Evolutionary conservation across 371 early-diverging fungal genomes (phyloP).

Genomic region (Actinomucor elegans): DNA sequence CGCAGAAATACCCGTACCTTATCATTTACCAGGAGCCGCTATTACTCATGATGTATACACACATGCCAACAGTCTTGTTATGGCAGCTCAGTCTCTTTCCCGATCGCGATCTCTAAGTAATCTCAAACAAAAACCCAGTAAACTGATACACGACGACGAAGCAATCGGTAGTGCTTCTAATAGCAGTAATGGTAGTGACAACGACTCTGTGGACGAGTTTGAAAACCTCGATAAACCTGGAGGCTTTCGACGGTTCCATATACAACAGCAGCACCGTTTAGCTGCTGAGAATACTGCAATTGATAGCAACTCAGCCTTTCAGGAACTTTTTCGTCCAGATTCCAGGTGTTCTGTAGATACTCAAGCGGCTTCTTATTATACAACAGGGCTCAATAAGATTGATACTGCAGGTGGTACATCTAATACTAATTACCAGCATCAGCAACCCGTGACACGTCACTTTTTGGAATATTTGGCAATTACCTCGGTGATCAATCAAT

Average conservation of each 20-base stretch:
- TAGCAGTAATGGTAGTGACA: background rate
- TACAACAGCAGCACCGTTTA: constrained; percentile 51
- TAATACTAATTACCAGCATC: too few species aligned
- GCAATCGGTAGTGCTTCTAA: background rate
- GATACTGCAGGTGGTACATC: constrained; percentile 1
- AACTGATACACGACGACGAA: constrained; percentile 21
- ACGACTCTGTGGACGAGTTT: constrained; percentile 19
- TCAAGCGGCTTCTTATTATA: constrained; percentile 7
- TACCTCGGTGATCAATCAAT: constrained; percentile 62
- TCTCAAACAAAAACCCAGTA: constrained; percentile 13
- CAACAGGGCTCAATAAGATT: background rate
- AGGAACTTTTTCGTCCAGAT: constrained; percentile 35
- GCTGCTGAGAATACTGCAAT: background rate
- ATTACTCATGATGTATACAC: constrained; percentile 50
- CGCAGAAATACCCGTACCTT: constrained; percentile 35
- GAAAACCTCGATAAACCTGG: constrained; percentile 66
- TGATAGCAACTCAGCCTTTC: constrained; percentile 18
- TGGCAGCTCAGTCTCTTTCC: constrained; percentile 2
- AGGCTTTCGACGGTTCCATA: constrained; percentile 68
- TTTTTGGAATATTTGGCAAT: constrained; percentile 73
- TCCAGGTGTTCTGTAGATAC: constrained; percentile 23
- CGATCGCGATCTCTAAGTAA: constrained; percentile 2
- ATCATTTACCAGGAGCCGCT: constrained; percentile 47
- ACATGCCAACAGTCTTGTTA: constrained; percentile 34
- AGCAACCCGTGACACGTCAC: constrained; percentile 36